phyloP scores from a whole-genome alignment of 495 filamentous ascomycete species.

The Hypoxylon crocopeplum region DNA sequence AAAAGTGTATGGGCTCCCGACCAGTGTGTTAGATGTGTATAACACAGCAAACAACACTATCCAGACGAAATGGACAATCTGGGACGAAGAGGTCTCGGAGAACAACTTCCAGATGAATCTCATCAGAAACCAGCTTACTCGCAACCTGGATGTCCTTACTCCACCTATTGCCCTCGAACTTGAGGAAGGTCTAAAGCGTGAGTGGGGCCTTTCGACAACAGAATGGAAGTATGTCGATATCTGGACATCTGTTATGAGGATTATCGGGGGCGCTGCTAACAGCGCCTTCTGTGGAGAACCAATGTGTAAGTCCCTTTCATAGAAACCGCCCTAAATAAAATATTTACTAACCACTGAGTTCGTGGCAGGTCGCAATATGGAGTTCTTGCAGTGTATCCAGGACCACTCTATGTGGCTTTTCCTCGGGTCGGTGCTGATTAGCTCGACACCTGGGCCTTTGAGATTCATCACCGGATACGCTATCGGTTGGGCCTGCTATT shows the following conservation, averaged over 20 bases:
- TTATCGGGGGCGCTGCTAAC: constrained; percentile 9
- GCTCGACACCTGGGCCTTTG: background rate
- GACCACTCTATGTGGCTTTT: constrained; percentile 11
- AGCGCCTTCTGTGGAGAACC: constrained; percentile 9
- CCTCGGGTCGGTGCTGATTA: constrained; percentile 2
- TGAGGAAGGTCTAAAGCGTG: constrained; percentile 2
- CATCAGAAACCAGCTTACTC: constrained; percentile 6
- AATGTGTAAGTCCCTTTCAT: constrained; percentile 2
- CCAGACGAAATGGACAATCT: too few relatives aligned
- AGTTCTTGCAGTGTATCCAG: background rate
- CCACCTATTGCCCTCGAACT: constrained; percentile 7
- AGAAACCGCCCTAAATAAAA: background rate
- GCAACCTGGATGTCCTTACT: constrained; percentile 6
- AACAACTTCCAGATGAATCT: constrained; percentile 2
- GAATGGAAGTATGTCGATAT: constrained; percentile 7
- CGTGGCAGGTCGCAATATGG: background rate
- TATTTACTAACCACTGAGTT: background rate
- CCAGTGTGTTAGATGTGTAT: too few relatives aligned
- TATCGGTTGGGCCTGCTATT: background rate
- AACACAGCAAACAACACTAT: too few relatives aligned
- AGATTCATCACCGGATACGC: background rate
- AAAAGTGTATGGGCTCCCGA: too few relatives aligned
- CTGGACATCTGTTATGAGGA: constrained; percentile 2
- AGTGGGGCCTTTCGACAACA: background rate
- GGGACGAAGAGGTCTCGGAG: too few relatives aligned